Base-by-base conservation (phyloP, 1,139 yeast genomes). In the Zygosaccharomyces pseudobailii region DNA sequence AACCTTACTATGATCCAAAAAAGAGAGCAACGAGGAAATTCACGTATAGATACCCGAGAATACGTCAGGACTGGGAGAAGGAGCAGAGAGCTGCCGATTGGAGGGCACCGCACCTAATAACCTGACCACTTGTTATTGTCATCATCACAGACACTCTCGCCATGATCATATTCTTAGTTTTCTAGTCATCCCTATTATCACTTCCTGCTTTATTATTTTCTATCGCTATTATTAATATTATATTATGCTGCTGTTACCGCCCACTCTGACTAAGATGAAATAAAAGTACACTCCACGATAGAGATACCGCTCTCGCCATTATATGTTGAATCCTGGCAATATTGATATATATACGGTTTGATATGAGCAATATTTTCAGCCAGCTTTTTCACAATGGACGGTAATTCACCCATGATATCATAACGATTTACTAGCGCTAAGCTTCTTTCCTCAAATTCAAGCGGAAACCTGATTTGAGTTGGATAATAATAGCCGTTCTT, bases 361-460 rank as follows among this genome's bases (percentile, higher is more conserved):
- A 95, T 79, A 42, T 95, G 95, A 3, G 90, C 87, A 47, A 87
- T 86, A 39, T 89, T 90, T 54, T 84, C 78, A 35, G 84, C 95
- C 45, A 87, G 79, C 55, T 80, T 80, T 69, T 84, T 87, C 54
- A 88, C 87, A 63, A 87, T 84, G 56, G 78, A 79, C 10, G 96
- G 96, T 52, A 88, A 79, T 69, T 88, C 96, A 28, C 89, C 86
- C 88, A 88, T 83, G 49, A 88, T 95, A 64, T 88, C 96, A 50
- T 87, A 88, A 56, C 95, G 79, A 68, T 85, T 95, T 45, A 85
- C 80, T 55, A 85, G 69, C 44, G 74, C 69, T 55, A 87, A 72
- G 4, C 69, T 63, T 41, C 84, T 84, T 35, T 63, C 62, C 58
- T 43, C 61, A 65, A 47, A 63, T 53, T 50, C 67, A 67, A 45